A percentile compares a stretch with the other conserved stretches of the same genome.
These are phyloP conservation scores for Fusarium hostae DNA, from an alignment of 2,329 filamentous ascomycete genomes.

Conservation along the genomic window DNA sequence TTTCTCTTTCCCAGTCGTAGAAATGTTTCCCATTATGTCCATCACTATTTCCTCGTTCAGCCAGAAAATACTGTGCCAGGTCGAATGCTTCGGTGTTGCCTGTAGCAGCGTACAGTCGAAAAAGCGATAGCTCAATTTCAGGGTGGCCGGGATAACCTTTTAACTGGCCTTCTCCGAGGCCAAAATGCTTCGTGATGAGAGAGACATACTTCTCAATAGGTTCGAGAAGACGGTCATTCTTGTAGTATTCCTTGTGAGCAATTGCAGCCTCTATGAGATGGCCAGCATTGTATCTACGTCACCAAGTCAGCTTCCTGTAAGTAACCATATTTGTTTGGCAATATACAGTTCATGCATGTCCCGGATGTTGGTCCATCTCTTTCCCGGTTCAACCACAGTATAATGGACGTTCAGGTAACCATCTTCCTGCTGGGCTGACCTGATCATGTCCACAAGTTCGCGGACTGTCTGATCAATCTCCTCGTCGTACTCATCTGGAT, in stretches of 20 bases:
- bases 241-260: slow-evolving; percentile 64
- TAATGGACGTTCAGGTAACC: slow-evolving; percentile 73
- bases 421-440: slow-evolving; percentile 65
- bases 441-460: slow-evolving; percentile 67
- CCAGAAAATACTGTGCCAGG: slow-evolving; percentile 66
- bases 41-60: slow-evolving; percentile 65
- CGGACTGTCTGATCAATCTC: slow-evolving; percentile 20
- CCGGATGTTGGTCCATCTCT: slow-evolving; percentile 65
- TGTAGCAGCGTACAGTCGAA: slow-evolving; percentile 52
- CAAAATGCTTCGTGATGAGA: slow-evolving; percentile 63
- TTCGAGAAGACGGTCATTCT: slow-evolving; percentile 60
- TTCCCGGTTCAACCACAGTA: slow-evolving; percentile 65
- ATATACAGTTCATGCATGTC: slow-evolving; percentile 71
- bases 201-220: slow-evolving; percentile 50
- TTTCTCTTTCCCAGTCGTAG: slow-evolving; percentile 63
- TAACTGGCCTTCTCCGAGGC: slow-evolving; percentile 58
- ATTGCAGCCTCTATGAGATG: slow-evolving; percentile 71
- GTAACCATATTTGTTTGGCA: background rate
- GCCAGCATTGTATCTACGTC: slow-evolving; percentile 64
- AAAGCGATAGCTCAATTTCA: slow-evolving; percentile 60
- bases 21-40: slow-evolving; percentile 62
- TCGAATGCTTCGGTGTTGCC: slow-evolving; percentile 52
- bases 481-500: slow-evolving; percentile 1
- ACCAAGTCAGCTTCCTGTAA: background rate
- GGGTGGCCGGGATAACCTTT: slow-evolving; percentile 67